These are phyloP conservation scores for Leavenworthia alabamica DNA, from an alignment of 345 rosid species.

Conservation along the genomic window DNA sequence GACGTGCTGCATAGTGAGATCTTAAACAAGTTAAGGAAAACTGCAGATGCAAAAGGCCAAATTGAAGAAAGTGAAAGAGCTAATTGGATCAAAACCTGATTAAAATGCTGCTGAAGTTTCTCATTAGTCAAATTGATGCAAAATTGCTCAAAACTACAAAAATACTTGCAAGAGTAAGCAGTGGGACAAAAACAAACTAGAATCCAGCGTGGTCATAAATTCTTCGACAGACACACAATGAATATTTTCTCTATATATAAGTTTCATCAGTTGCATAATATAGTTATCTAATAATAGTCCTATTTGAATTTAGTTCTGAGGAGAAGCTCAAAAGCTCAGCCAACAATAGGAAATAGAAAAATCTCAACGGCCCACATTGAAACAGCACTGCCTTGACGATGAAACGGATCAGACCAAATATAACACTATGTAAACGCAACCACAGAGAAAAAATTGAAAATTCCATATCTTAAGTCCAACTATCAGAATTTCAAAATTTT, in stretches of 20 bases:
- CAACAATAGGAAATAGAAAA: constrained; percentile 4
- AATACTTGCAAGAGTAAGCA: constrained; percentile 22
- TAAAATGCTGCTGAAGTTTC: constrained; percentile 98
- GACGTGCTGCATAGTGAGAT: constrained; percentile 65
- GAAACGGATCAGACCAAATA: constrained; percentile 4
- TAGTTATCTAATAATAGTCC: neutral
- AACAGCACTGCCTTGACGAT: constrained; percentile 17
- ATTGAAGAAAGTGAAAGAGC: neutral
- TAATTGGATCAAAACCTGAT: constrained; percentile 59
- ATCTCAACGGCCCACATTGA: neutral
- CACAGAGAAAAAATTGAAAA: neutral
- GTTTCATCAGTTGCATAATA: neutral
- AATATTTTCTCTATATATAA: neutral
- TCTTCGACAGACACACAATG: neutral
- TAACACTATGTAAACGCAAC: constrained; percentile 9
- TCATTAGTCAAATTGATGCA: constrained; percentile 99
- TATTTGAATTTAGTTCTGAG: neutral
- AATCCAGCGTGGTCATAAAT: neutral
- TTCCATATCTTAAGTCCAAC: neutral
- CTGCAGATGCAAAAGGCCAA: constrained; percentile 9
- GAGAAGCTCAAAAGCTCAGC: constrained; percentile 8
- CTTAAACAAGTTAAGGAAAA: constrained; percentile 15
- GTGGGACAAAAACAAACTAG: constrained; percentile 1
- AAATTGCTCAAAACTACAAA: constrained; percentile 96
- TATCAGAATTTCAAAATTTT: neutral